Conservation (phyloP, 2,329 filamentous ascomycete genomes). For the Colletotrichum cordylinicola region DNA sequence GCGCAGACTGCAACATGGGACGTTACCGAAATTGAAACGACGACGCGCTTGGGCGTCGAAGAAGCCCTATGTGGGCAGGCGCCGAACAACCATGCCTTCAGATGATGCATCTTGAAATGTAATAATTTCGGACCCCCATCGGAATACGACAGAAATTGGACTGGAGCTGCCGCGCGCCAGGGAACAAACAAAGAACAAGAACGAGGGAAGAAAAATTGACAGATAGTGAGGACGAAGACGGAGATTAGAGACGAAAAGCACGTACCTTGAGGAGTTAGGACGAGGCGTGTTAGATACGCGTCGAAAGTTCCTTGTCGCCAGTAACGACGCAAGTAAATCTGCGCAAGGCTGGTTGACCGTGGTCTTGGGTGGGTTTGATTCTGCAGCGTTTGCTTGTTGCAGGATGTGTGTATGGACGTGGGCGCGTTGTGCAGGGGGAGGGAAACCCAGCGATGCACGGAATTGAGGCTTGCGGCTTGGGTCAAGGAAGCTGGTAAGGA, state of each 20-base stretch:
- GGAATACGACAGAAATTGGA: slow-evolving; percentile 7
- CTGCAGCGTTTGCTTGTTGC: slow-evolving; percentile 7
- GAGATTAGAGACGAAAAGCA: slow-evolving; percentile 5
- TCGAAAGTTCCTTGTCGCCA: not conserved
- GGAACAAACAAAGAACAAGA: not conserved
- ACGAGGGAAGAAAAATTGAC: not conserved
- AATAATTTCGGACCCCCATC: slow-evolving; percentile 19
- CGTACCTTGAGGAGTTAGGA: not conserved
- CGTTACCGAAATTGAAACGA: slow-evolving; percentile 23
- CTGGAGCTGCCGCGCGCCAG: not conserved
- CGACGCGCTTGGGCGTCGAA: slow-evolving; percentile 17
- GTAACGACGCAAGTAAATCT: not conserved
- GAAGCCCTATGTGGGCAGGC: slow-evolving; percentile 13
- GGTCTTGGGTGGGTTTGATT: not conserved
- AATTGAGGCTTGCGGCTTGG: slow-evolving; percentile 10
- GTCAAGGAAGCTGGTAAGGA: not conserved
- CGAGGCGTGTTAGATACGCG: not conserved
- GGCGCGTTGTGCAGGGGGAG: slow-evolving; percentile 8
- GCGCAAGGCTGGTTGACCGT: not conserved
- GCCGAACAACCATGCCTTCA: slow-evolving; percentile 17
- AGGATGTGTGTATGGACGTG: not conserved
- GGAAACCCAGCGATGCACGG: slow-evolving; percentile 6
- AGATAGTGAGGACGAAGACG: not conserved
- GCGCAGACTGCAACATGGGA: slow-evolving; percentile 23
- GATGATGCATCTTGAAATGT: slow-evolving; percentile 21